Base-by-base conservation (phyloP, 768 basidiomycete genomes). In the Russula olivacea region DNA sequence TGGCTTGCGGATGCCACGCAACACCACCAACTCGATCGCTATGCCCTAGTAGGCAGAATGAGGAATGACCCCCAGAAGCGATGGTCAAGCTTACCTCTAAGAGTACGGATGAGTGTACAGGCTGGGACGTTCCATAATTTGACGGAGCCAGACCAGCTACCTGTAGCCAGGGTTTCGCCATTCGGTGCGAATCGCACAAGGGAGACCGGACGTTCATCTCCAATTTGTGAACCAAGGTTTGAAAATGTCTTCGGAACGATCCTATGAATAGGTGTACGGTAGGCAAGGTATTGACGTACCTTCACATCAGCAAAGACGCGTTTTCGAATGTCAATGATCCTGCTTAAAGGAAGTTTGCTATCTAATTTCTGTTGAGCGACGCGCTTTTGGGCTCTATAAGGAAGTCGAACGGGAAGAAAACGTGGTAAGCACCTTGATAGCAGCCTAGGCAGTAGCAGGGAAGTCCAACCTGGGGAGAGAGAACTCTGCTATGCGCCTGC, bases 1-100 rank as follows among this genome's bases (percentile, higher is more conserved):
- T 97, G 19, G 96, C 95, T 69, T 86, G 78, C 1, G 97, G 97
- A 78, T 99, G 95, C 97, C 97, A 99, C 43, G 95, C 94, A 50
- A 98, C 87, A 21, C 97, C 97, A 55, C 97, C 93, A 32, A 98
- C 87, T 56, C 89, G 86, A 71, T 98, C 96, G 41, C 79, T 82
- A 70, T 98, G 95, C 8, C 91, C 93, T 92, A 66, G 7, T 21
- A 57, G 40, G 52, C 8, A 15, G 54, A 34, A 55, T 70, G 51
- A 67, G 61, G 61, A 64, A 23, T 55, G 48, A 52, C 48, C 30
- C 36, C 28, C 19, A 25, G 17, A 12, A 25, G 3, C 23, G 41
- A 55, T 28, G 58, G 15, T 8, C 65, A 78, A 61, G 19, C n/a
- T 45, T 52, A 87, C 93, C 93, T 76, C 89, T 79, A 59, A 93